These are phyloP conservation scores for Ustilago xerochloae DNA, from an alignment of 1,284 basidiomycete genomes.

Conservation along the genomic window DNA sequence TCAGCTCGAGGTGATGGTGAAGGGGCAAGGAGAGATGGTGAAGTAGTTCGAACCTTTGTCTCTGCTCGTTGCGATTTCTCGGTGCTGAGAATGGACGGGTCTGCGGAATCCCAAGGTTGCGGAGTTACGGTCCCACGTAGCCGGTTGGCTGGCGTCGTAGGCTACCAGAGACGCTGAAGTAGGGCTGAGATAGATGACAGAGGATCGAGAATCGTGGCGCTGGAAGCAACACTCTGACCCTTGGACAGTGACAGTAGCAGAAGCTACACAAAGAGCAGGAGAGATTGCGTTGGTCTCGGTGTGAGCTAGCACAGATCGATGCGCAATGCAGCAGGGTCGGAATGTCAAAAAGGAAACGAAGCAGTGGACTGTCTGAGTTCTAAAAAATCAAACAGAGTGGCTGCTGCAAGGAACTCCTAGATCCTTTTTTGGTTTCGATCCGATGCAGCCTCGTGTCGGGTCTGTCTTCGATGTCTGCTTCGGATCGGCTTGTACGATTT, in stretches of 20 bases:
- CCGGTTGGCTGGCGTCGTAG: too few relatives aligned
- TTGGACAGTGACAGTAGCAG: too few relatives aligned
- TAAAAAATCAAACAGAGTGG: background rate
- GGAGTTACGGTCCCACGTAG: background rate
- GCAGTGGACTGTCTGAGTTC: conserved; percentile 11
- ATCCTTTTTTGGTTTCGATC: background rate
- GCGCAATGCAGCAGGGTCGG: background rate
- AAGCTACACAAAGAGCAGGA: too few relatives aligned
- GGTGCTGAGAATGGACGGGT: background rate
- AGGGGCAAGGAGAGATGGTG: background rate
- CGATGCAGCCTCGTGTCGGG: background rate
- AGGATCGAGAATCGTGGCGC: background rate
- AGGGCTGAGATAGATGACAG: background rate
- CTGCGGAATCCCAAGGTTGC: background rate
- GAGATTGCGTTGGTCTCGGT: background rate
- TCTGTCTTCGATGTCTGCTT: background rate
- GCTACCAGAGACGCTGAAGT: background rate
- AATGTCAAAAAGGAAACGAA: conserved; percentile 2
- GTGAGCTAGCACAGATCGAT: too few relatives aligned
- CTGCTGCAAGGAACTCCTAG: conserved; percentile 12
- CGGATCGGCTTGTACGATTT: background rate
- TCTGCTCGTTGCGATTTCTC: background rate
- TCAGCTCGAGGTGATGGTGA: background rate
- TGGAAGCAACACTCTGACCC: too few relatives aligned
- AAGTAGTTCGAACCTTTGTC: background rate